phyloP scores from a whole-genome alignment of 768 basidiomycete species.

The Mycena alexandri region DNA sequence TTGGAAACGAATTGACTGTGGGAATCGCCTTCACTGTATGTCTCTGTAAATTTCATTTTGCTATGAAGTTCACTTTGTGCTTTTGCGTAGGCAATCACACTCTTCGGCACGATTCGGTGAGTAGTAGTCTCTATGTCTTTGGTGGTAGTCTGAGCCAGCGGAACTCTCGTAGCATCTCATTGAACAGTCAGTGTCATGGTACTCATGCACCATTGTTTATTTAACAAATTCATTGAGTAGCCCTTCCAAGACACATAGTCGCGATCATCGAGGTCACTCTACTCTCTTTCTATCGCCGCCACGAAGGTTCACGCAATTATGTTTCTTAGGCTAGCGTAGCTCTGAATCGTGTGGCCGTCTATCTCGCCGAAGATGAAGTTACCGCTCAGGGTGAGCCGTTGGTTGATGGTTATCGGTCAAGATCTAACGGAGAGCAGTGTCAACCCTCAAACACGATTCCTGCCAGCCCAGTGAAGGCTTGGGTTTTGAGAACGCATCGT shows the following conservation, averaged over 20 bases:
- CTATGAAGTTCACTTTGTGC: not conserved
- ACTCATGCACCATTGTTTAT: too few species aligned
- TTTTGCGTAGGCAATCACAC: slow-evolving; percentile 70
- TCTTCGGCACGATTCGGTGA: slow-evolving; percentile 67
- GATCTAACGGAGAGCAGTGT: slow-evolving; percentile 21
- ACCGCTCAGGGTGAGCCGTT: slow-evolving; percentile 55
- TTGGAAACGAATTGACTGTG: slow-evolving; percentile 81
- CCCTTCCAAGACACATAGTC: too few species aligned
- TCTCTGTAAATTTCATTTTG: slow-evolving; percentile 9
- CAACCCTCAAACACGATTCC: too few species aligned
- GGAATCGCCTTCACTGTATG: slow-evolving; percentile 86
- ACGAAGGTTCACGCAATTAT: not conserved
- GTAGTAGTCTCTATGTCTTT: too few species aligned
- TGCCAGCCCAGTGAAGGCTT: slow-evolving; percentile 50
- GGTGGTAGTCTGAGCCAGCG: too few species aligned
- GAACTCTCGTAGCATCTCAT: too few species aligned
- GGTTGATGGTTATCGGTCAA: slow-evolving; percentile 67
- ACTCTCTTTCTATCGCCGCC: too few species aligned
- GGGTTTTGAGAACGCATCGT: slow-evolving; percentile 69
- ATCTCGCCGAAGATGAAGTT: slow-evolving; percentile 80
- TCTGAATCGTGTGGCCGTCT: slow-evolving; percentile 74
- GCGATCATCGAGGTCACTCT: too few species aligned
- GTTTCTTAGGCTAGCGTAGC: slow-evolving; percentile 66
- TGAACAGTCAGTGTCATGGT: too few species aligned
- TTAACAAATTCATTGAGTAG: too few species aligned